Conservation (phyloP, 805 yeast genomes). For the Zygoascus ofunaensis region DNA sequence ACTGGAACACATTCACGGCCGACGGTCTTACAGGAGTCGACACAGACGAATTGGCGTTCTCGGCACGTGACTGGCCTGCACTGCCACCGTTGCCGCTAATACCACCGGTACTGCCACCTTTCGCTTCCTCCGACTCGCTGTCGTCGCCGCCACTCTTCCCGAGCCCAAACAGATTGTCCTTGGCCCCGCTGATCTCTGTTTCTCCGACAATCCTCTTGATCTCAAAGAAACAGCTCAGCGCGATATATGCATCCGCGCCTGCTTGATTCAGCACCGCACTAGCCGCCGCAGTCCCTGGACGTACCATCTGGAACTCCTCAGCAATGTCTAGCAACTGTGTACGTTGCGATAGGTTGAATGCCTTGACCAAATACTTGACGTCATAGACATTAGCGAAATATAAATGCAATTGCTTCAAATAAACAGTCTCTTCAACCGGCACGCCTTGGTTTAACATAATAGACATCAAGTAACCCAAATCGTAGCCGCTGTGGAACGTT, state of each 20-base stretch:
- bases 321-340: constrained; percentile 32
- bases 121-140: neutral
- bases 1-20: constrained; percentile 23
- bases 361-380: constrained; percentile 45
- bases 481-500: constrained; percentile 90
- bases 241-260: constrained; percentile 36
- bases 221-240: constrained; percentile 37
- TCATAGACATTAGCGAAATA: constrained; percentile 82
- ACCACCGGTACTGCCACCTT: constrained; percentile 2
- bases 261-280: constrained; percentile 33
- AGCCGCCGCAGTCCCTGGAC: neutral
- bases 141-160: constrained; percentile 14
- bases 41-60: neutral
- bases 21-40: constrained; percentile 1
- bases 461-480: constrained; percentile 79
- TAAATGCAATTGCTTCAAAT: constrained; percentile 55
- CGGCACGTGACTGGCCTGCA: no score
- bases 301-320: constrained; percentile 33
- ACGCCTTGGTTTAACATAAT: constrained; percentile 63
- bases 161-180: constrained; percentile 32
- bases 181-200: constrained; percentile 21
- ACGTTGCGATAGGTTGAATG: constrained; percentile 29
- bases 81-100: constrained; percentile 7
- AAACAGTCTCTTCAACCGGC: constrained; percentile 75
- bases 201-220: constrained; percentile 30